Base-by-base conservation (phyloP, 257 asterid species). In the Primulina eburnea region DNA sequence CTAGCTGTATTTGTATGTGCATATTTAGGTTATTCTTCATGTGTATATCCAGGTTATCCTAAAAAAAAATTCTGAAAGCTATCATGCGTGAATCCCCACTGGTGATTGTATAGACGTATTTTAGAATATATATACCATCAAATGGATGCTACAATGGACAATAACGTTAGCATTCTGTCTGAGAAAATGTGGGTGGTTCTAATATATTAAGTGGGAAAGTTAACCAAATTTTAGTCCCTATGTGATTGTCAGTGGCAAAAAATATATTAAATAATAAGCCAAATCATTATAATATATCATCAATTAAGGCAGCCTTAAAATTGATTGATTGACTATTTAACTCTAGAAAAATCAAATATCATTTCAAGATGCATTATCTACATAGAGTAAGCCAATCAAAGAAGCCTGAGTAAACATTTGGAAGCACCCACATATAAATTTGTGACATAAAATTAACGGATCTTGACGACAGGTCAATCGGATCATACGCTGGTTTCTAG, bases 401-500 rank as follows among this genome's bases (percentile, higher is more conserved):
- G 33, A 17, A 16, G 60, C 38, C 53, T 71, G 33, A 62, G 34
- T 14, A 34, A 29, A 21, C 34, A 21, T 47, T 55, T 59, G 32
- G 8, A 63, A 75, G 37, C 69, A 18, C 55, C 59, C 56, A n/a
- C 47, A 50, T 72, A 47, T 61, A 43, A 61, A 65, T 17, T 8
- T 4, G 63, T 34, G 53, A 65, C 58, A 33, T 64, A 9, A 61
- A 18, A 17, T 56, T 52, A 53, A 37, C 20, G 32, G 69, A 57
- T 32, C 55, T 50, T 59, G 14, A 47, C 40, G 60, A 59, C 17
- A 20, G 53, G 28, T 30, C 8, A 10, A n/a, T 7, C 1, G 38
- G 30, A 56, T 40, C 59, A 60, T 43, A 9, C 30, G 8, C 37
- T 32, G 57, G 6, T 55, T 55, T 47, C 26, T 14, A 32, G 65